phyloP scores from a whole-genome alignment of 2,329 filamentous ascomycete species.

The Ophiocordyceps camponoti-saundersi region DNA sequence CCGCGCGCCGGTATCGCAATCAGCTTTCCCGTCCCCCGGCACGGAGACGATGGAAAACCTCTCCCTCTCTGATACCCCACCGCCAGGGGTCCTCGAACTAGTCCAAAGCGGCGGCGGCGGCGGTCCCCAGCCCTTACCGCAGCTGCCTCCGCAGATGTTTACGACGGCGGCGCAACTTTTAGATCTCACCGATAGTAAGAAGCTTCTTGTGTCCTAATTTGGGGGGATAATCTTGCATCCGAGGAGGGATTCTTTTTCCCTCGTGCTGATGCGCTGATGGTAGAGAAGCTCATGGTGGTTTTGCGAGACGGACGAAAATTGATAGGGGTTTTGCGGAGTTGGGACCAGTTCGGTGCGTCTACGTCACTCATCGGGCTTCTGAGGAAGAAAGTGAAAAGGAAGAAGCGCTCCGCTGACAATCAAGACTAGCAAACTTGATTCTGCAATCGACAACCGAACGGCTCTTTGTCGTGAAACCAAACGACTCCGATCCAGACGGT shows the following conservation, averaged over 20 bases:
- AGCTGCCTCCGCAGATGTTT: conserved; percentile 90
- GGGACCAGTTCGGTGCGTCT: conserved; percentile 80
- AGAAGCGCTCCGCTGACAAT: neutral
- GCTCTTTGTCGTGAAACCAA: conserved; percentile 48
- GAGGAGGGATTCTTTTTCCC: neutral
- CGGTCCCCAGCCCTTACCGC: conserved; percentile 30
- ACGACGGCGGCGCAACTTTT: conserved; percentile 90
- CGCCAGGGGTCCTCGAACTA: conserved; percentile 11
- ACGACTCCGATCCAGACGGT: conserved; percentile 17
- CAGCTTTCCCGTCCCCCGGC: too few species aligned
- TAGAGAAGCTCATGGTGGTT: conserved; percentile 88
- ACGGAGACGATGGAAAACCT: conserved; percentile 33
- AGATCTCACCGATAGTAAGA: conserved; percentile 94
- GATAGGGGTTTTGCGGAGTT: conserved; percentile 80
- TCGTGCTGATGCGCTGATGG: conserved; percentile 10
- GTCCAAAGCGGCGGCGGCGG: conserved; percentile 9
- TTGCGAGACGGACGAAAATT: conserved; percentile 89
- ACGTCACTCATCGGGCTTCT: neutral
- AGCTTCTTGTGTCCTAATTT: too few species aligned
- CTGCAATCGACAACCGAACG: conserved; percentile 86
- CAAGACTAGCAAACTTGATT: conserved; percentile 65
- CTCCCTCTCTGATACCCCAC: conserved; percentile 29
- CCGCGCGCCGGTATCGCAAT: neutral
- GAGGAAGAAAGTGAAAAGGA: too few species aligned
- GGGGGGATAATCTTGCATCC: too few species aligned